Percentiles rank a stretch among this genome's conserved stretches.
Evolutionary conservation across 257 asterid genomes (phyloP).

Genomic region (Jacaranda mimosifolia): DNA sequence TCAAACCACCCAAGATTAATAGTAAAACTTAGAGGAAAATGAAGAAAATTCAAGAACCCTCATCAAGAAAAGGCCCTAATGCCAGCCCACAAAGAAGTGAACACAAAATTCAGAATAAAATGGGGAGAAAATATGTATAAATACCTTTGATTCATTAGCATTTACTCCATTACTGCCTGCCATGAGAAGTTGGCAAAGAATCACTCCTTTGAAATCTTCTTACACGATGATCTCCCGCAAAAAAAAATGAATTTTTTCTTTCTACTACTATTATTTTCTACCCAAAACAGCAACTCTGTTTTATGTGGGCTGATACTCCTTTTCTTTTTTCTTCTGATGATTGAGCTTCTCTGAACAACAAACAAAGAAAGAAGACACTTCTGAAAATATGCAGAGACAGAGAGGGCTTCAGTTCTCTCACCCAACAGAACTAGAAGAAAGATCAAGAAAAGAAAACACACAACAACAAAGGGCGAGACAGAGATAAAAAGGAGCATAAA

Average conservation of each 20-base stretch:
- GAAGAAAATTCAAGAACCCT: conserved; percentile 4
- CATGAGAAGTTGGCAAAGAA: conserved; percentile 41
- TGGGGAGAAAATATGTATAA: neutral
- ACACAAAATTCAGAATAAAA: neutral
- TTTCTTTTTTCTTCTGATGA: neutral
- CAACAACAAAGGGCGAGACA: conserved; percentile 25
- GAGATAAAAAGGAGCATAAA: conserved; percentile 28
- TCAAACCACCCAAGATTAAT: conserved; percentile 23
- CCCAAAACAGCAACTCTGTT: conserved; percentile 11
- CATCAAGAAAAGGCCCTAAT: conserved; percentile 19
- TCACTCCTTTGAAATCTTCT: conserved; percentile 3
- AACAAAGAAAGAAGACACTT: conserved; percentile 43
- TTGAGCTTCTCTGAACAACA: conserved; percentile 33
- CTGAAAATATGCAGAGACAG: conserved; percentile 34
- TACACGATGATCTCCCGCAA: conserved; percentile 24
- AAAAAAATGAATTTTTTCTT: neutral
- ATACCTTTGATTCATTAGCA: conserved; percentile 61
- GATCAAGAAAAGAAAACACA: conserved; percentile 38
- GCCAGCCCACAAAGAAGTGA: neutral
- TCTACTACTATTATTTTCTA: neutral
- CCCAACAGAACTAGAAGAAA: conserved; percentile 33
- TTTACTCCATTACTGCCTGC: conserved; percentile 64
- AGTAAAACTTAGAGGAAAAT: neutral
- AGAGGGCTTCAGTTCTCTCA: conserved; percentile 38
- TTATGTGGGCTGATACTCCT: conserved; percentile 1